Evolutionary conservation across 75 land plant species (phyloP), one percentile per base, ranked within the genome.

Genomic region (Pseudotsuga menziesii): DNA sequence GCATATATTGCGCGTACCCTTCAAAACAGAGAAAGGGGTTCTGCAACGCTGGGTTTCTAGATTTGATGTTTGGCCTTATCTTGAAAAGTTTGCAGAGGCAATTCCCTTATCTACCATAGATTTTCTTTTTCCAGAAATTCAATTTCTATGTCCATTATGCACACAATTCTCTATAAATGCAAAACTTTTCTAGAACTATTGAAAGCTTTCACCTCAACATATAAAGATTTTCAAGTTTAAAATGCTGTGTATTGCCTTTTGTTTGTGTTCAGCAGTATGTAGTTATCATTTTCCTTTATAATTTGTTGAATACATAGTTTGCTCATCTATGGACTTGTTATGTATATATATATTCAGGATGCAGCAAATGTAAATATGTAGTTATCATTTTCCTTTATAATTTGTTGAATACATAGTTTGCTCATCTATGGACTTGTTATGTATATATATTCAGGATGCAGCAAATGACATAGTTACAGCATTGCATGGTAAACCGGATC

Each of bases 41-140:
- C 61, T 90, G 35, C 81, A 78, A 4, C 77, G 77, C 25, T 90
- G 92, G 92, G 82, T 89, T 63, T 90, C 92, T 12, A 88, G 92
- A 26, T 90, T 90, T 79, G 92, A 88, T 61, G 91, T 90, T 23
- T 90, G 90, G 82, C 92, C 92, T 76, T 90, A 90, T 75, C 73
- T 90, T 64, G 91, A 90, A 80, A 81, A 80, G 22, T 90, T 78
- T 80, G 78, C 90, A 41, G 86, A 88, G 90, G 92, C 87, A 73
- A 66, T 60, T 26, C 35, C 19, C 41, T 0, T 39, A 14, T 57
- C 41, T 58, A 20, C 71, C 62, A 29, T 78, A 89, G 91, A 85
- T 89, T 26, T 73, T 19, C n/a, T 44, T 8, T 25, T 52, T 23
- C 32, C 39, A 52, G 3, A 16, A 27, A 23, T 48, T 55, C 55